Percentiles rank a stretch among this genome's conserved stretches.
phyloP scores from a whole-genome alignment of 2,329 filamentous ascomycete species.

The Talaromyces sp. region DNA sequence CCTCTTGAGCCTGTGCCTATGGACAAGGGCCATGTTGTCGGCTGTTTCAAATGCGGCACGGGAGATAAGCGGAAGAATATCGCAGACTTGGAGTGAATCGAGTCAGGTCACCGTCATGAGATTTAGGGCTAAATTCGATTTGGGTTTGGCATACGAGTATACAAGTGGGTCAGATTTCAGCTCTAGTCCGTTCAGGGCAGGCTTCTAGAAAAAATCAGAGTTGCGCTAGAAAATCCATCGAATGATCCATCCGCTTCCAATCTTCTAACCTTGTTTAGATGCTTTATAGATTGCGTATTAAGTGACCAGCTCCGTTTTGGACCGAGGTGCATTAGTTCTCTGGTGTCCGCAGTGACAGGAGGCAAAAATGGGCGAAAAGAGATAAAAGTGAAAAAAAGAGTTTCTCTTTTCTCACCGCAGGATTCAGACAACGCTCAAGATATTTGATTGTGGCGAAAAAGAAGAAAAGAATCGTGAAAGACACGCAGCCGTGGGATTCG shows the following conservation, averaged over 20 bases:
- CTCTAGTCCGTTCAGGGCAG: not conserved
- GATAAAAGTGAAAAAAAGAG: not conserved
- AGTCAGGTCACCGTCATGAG: not conserved
- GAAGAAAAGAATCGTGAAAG: not conserved
- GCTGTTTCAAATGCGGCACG: not conserved
- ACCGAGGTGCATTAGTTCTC: not conserved
- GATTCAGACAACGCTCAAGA: not conserved
- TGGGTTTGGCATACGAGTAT: not conserved
- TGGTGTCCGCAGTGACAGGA: not conserved
- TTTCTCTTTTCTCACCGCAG: not conserved
- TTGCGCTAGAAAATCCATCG: conserved; percentile 9
- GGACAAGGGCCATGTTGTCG: not conserved
- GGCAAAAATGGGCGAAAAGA: not conserved
- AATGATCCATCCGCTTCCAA: not conserved
- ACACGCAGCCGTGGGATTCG: not conserved
- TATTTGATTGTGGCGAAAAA: conserved; percentile 10
- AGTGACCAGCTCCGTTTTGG: not conserved
- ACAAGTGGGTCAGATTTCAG: not conserved
- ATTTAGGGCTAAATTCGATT: not conserved
- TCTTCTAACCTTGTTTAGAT: not conserved
- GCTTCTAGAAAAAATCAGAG: not conserved
- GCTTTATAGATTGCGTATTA: not conserved
- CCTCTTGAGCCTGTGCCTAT: not conserved
- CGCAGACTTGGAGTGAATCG: not conserved
- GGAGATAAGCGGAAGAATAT: conserved; percentile 6